These are phyloP conservation scores for Wickerhamiella lipophila DNA, from an alignment of 805 yeast species.

Conservation along the genomic window DNA sequence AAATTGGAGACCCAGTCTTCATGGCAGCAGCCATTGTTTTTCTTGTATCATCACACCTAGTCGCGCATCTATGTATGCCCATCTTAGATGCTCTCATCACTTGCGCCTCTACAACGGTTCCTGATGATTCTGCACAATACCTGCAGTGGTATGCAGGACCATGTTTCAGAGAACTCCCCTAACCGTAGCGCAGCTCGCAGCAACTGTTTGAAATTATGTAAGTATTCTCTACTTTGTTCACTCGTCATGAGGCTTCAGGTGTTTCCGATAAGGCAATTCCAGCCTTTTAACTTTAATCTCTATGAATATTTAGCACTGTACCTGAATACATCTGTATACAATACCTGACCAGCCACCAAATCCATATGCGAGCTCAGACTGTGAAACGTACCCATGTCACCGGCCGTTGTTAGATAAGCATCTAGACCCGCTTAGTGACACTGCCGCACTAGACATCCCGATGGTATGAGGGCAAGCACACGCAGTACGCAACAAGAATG, in stretches of 20 bases:
- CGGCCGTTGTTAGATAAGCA: not conserved
- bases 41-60: too few relatives aligned
- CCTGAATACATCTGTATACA: too few relatives aligned
- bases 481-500: not conserved
- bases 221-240: not conserved
- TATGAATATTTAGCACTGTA: too few relatives aligned
- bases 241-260: not conserved
- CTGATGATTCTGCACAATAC: not conserved
- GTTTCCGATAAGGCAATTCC: too few relatives aligned
- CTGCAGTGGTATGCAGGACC: constrained; percentile 1
- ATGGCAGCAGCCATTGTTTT: too few relatives aligned
- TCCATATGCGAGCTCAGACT: not conserved
- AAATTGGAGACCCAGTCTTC: too few relatives aligned
- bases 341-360: not conserved
- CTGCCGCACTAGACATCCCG: not conserved
- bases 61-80: too few relatives aligned
- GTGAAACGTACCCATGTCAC: not conserved
- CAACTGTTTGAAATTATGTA: not conserved
- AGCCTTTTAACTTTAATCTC: too few relatives aligned
- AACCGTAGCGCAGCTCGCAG: not conserved
- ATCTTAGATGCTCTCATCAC: not conserved
- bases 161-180: not conserved
- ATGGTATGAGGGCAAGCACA: not conserved
- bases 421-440: not conserved
- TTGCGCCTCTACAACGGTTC: constrained; percentile 2